phyloP scores from a whole-genome alignment of 2,329 filamentous ascomycete genomes.

The Fusarium tupiense region DNA sequence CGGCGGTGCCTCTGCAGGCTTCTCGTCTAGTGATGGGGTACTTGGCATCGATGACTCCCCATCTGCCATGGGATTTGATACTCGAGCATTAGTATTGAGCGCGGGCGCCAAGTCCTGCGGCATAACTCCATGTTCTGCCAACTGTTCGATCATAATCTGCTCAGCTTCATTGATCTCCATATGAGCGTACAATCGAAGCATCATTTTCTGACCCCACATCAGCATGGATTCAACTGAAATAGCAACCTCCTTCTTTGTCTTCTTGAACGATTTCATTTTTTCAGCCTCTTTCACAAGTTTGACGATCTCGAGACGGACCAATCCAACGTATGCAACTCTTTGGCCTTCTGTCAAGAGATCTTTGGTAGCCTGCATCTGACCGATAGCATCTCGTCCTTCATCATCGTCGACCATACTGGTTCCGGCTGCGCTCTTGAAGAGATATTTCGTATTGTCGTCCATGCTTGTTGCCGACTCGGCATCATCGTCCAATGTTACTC shows the following conservation, averaged over 20 bases:
- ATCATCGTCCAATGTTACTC: constrained; percentile 95
- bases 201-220: constrained; percentile 99
- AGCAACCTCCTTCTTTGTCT: constrained; percentile 76
- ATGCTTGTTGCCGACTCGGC: constrained; percentile 92
- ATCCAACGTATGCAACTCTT: constrained; percentile 93
- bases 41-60: constrained; percentile 32
- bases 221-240: constrained; percentile 80
- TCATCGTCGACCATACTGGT: constrained; percentile 76
- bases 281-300: constrained; percentile 78
- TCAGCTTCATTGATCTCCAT: constrained; percentile 95
- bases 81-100: constrained; percentile 89
- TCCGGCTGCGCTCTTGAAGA: constrained; percentile 80
- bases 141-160: constrained; percentile 98
- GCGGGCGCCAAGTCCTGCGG: constrained; percentile 84
- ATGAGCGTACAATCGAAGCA: constrained; percentile 91
- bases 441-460: constrained; percentile 96
- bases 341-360: constrained; percentile 94
- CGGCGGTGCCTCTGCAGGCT: constrained; percentile 61
- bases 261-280: constrained; percentile 68
- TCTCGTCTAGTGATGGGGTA: constrained; percentile 53
- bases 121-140: constrained; percentile 90
- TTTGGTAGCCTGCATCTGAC: constrained; percentile 95
- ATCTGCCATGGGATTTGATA: constrained; percentile 89
- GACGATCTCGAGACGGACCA: constrained; percentile 83
- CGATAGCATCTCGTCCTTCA: constrained; percentile 83